Evolutionary conservation across 2,329 filamentous ascomycete species (phyloP).

Genomic region (Fusarium napiforme): DNA sequence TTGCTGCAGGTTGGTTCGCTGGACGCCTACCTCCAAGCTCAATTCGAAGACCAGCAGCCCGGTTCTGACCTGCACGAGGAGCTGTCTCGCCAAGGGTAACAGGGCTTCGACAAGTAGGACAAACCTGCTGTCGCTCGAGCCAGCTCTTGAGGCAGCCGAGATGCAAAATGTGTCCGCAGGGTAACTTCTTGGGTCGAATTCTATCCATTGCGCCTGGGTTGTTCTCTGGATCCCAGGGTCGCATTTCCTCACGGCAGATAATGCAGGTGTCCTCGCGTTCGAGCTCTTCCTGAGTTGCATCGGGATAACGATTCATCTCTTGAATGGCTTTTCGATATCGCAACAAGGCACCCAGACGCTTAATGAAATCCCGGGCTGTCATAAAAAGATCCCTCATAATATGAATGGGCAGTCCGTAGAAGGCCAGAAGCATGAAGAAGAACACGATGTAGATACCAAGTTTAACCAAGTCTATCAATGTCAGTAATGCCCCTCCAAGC

Average conservation of each 20-base stretch:
- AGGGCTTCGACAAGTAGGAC: slow-evolving; percentile 89
- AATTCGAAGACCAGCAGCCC: slow-evolving; percentile 46
- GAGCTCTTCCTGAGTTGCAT: slow-evolving; percentile 89
- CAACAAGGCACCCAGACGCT: slow-evolving; percentile 87
- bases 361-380: slow-evolving; percentile 90
- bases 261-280: slow-evolving; percentile 92
- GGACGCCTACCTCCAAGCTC: slow-evolving; percentile 44
- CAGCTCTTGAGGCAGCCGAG: slow-evolving; percentile 95
- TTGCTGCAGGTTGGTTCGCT: slow-evolving; percentile 39
- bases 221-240: slow-evolving; percentile 71
- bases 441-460: slow-evolving; percentile 89
- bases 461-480: slow-evolving; percentile 82
- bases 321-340: slow-evolving; percentile 90
- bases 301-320: slow-evolving; percentile 94
- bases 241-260: slow-evolving; percentile 97
- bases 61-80: slow-evolving; percentile 43
- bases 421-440: slow-evolving; percentile 91
- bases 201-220: slow-evolving; percentile 81
- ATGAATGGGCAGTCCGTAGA: slow-evolving; percentile 95
- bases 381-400: slow-evolving; percentile 96
- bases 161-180: slow-evolving; percentile 95
- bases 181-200: slow-evolving; percentile 91
- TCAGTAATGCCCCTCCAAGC: slow-evolving; percentile 26
- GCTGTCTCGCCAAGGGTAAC: slow-evolving; percentile 59
- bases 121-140: slow-evolving; percentile 97